Percentiles rank a stretch among this genome's conserved stretches.
Evolutionary conservation across 768 basidiomycete genomes (phyloP).

Genomic region (Xerocomus potaroensis): DNA sequence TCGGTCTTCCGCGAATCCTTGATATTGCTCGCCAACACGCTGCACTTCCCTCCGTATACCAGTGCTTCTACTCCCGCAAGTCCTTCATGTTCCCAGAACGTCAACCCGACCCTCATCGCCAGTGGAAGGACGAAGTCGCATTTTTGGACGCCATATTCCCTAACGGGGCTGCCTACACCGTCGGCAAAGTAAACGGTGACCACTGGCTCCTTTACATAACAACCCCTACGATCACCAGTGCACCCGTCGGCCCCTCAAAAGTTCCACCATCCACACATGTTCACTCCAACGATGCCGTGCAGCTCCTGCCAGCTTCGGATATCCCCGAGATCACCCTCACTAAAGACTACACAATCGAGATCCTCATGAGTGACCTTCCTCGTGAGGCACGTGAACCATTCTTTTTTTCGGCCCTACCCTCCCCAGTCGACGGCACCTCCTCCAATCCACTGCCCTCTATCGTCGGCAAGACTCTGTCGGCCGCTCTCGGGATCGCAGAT

Average conservation of each 20-base stretch:
- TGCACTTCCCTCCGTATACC: slow-evolving; percentile 65
- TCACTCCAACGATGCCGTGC: slow-evolving; percentile 10
- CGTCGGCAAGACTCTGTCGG: slow-evolving; percentile 46
- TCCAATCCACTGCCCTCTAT: slow-evolving; percentile 27
- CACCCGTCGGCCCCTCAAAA: slow-evolving; percentile 16
- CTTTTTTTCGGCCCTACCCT: slow-evolving; percentile 45
- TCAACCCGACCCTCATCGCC: slow-evolving; percentile 86
- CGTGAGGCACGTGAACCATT: slow-evolving; percentile 74
- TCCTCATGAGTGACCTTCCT: slow-evolving; percentile 92
- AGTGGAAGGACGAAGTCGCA: slow-evolving; percentile 91
- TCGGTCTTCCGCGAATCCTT: slow-evolving; percentile 92
- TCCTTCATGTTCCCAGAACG: slow-evolving; percentile 99
- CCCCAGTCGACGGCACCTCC: slow-evolving; percentile 52
- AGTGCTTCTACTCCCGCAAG: slow-evolving; percentile 97
- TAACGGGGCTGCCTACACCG: slow-evolving; percentile 89
- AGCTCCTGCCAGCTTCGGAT: slow-evolving; percentile 5
- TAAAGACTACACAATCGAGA: slow-evolving; percentile 95
- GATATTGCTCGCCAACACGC: slow-evolving; percentile 79
- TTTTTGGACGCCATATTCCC: slow-evolving; percentile 89
- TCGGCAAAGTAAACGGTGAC: slow-evolving; percentile 97
- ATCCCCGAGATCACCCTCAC: slow-evolving; percentile 13
- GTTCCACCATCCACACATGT: slow-evolving; percentile 13
- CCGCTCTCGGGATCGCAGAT: slow-evolving; percentile 69
- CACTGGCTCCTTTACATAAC: slow-evolving; percentile 98
- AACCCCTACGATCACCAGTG: slow-evolving; percentile 40